Evolutionary conservation across 139 green algal species (phyloP), one percentile per base, ranked within the genome.

Genomic region (Tetradesmus obliquus): DNA sequence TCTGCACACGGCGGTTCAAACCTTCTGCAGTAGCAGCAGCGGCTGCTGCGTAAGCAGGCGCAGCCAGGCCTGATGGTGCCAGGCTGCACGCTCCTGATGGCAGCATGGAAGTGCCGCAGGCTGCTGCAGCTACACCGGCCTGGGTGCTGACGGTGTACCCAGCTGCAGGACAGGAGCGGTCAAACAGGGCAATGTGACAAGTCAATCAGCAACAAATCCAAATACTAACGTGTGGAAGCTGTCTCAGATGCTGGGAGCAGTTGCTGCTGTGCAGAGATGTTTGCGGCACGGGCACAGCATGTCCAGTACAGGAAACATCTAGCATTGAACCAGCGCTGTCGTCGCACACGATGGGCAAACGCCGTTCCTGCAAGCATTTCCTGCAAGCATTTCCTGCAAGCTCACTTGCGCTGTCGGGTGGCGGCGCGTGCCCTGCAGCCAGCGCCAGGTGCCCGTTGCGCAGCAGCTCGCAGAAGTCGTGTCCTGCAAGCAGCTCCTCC

Each of bases 401-500:
- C 22, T 80, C 72, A 80, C 72, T 32, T 80, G 20, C 10, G 76
- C 76, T 83, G 76, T 5, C 19, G 24, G 24, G 20, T 55, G 24
- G 76, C 55, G 24, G n/a, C 3, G 76, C 76, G 24, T 57, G 57
- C 13, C 32, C 86, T 83, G 69, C 66, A 54, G 66, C 69, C 86
- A 90, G 51, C 8, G 60, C 81, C 8, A 89, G 82, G 53, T 90
- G 82, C 2, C 82, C 89, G 2, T 84, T 79, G 17, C 12, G 19
- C 62, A 90, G 82, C 66, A 92, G 66, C 2, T 92, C 82, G 32
- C 12, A 10, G 19, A 79, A 85, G 89, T 92, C 89, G 10, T 54
- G 51, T 13, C 69, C 89, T 7, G 24, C 24, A 0, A 90, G 7
- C n/a, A 22, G 9, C 82, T 90, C 82, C 57, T 85, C 82, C 6